Conservation (phyloP, 306 rosid genomes). For the Nissolia schottii region DNA sequence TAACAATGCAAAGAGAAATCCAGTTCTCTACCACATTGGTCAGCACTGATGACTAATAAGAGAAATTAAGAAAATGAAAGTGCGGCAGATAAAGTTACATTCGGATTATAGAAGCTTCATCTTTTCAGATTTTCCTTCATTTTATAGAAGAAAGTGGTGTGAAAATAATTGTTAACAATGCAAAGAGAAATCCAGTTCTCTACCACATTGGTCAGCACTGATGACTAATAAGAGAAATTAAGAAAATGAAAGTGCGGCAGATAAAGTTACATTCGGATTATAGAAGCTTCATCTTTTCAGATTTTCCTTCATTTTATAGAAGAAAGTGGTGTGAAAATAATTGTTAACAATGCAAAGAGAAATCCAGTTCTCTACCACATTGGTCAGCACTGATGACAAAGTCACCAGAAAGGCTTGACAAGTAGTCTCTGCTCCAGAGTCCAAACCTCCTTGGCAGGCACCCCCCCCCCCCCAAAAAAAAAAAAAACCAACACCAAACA, state of each 20-base stretch:
- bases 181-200: neutral
- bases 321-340: neutral
- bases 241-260: neutral
- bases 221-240: neutral
- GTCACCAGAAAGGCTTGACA: neutral
- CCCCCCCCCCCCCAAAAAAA: no score
- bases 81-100: neutral
- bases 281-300: neutral
- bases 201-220: neutral
- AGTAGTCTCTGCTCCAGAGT: slow-evolving; percentile 14
- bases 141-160: neutral
- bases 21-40: neutral
- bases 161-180: neutral
- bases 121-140: neutral
- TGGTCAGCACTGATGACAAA: neutral
- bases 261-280: neutral
- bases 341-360: slow-evolving; percentile 1
- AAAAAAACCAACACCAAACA: neutral
- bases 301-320: neutral
- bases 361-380: neutral
- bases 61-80: neutral
- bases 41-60: neutral
- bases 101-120: neutral
- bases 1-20: slow-evolving; percentile 5
- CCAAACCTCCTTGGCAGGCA: no score